Evolutionary conservation across 2,329 filamentous ascomycete genomes (phyloP).

Genomic region (Rhinocladiella mackenziei): DNA sequence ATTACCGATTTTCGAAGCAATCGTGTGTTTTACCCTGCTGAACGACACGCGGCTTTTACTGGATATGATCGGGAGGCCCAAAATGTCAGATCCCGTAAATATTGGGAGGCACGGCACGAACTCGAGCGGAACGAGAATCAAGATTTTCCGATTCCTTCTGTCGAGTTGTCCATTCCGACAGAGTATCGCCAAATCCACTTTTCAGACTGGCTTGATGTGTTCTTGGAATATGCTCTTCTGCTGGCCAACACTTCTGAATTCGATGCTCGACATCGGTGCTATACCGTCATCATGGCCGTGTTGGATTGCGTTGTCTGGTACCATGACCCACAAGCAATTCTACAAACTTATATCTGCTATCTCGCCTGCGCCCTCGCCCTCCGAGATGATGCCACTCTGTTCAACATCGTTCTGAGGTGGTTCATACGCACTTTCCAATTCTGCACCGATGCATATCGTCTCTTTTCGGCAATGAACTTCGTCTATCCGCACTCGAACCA

Average conservation of each 20-base stretch:
- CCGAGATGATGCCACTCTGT: constrained; percentile 71
- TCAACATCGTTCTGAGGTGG: constrained; percentile 66
- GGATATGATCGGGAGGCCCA: constrained; percentile 43
- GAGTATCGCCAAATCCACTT: constrained; percentile 76
- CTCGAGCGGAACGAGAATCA: constrained; percentile 1
- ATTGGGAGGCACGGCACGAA: constrained; percentile 6
- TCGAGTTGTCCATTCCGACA: constrained; percentile 23
- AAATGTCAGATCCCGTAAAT: constrained; percentile 33
- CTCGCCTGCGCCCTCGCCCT: constrained; percentile 77
- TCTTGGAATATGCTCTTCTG: constrained; percentile 78
- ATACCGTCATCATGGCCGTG: constrained; percentile 73
- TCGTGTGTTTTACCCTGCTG: constrained; percentile 55
- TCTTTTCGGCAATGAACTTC: constrained; percentile 74
- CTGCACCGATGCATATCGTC: constrained; percentile 74
- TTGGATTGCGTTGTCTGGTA: constrained; percentile 79
- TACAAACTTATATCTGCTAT: constrained; percentile 73
- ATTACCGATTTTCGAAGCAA: constrained; percentile 59
- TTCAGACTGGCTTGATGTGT: constrained; percentile 80
- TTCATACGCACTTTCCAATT: constrained; percentile 80
- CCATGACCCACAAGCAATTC: constrained; percentile 62
- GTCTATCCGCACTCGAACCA: constrained; percentile 60
- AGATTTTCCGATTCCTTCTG: constrained; percentile 16
- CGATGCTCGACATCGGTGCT: constrained; percentile 60
- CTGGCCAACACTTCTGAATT: constrained; percentile 63
- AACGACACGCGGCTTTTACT: constrained; percentile 49